phyloP scores from a whole-genome alignment of 345 rosid species.

The Lumnitzera littorea region DNA sequence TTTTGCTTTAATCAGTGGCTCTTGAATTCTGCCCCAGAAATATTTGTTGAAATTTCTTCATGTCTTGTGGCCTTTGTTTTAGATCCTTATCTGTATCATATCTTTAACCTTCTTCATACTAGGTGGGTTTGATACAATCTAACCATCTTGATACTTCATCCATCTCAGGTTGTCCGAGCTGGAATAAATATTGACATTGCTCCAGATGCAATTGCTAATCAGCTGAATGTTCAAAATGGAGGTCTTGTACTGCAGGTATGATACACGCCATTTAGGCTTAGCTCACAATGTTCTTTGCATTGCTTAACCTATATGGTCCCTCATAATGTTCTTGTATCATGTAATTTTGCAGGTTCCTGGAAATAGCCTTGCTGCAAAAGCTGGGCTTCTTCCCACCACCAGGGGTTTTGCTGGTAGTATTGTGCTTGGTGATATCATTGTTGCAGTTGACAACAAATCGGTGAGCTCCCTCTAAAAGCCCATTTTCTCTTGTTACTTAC shows the following conservation, averaged over 20 bases:
- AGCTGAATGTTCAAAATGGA: constrained; percentile 85
- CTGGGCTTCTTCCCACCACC: constrained; percentile 65
- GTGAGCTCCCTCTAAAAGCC: constrained; percentile 31
- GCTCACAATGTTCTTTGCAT: neutral
- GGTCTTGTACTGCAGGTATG: constrained; percentile 81
- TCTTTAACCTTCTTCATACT: too few relatives aligned
- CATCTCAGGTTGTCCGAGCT: constrained; percentile 67
- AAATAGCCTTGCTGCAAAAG: constrained; percentile 66
- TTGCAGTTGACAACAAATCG: constrained; percentile 58
- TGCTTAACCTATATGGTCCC: neutral
- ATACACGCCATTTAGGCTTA: neutral
- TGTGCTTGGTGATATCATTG: constrained; percentile 75
- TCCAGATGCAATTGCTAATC: constrained; percentile 78
- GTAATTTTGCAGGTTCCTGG: constrained; percentile 50
- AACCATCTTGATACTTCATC: constrained; percentile 1
- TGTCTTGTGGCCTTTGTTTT: neutral
- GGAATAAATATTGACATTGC: constrained; percentile 82
- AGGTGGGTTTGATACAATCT: too few relatives aligned
- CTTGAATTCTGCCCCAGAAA: too few relatives aligned
- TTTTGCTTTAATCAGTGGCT: too few relatives aligned
- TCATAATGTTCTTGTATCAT: neutral
- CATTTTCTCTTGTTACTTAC: neutral
- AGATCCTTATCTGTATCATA: too few relatives aligned
- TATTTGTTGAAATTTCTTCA: neutral
- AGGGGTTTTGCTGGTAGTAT: constrained; percentile 90